Conservation (phyloP, 306 rosid species). For the Cajanus cajan region DNA sequence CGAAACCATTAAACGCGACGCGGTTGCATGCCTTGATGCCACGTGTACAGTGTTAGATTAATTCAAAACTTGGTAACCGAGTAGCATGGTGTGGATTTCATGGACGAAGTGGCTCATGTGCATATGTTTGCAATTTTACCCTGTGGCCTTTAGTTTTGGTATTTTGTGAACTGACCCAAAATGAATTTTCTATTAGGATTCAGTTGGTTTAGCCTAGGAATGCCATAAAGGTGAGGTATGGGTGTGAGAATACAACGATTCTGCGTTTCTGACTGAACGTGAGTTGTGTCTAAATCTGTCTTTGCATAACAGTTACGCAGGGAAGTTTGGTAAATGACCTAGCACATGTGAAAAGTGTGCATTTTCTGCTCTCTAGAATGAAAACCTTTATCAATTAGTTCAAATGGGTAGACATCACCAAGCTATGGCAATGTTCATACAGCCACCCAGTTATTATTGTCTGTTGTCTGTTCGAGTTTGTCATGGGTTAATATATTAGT, state of each 20-base stretch:
- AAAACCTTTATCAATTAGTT: background rate
- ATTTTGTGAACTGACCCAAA: background rate
- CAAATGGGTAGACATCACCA: background rate
- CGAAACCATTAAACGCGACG: background rate
- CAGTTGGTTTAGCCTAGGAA: background rate
- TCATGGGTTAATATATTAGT: background rate
- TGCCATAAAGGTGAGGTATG: background rate
- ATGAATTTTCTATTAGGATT: background rate
- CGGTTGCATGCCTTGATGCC: background rate
- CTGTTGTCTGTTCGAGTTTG: background rate
- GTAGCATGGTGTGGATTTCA: background rate
- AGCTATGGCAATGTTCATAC: no score
- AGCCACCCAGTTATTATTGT: no score
- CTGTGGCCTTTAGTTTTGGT: background rate
- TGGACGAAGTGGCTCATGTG: background rate
- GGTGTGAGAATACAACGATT: background rate
- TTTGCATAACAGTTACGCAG: background rate
- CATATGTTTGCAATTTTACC: background rate
- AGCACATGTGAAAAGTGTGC: background rate
- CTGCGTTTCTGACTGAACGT: background rate
- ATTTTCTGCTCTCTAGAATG: background rate
- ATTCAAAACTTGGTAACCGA: background rate
- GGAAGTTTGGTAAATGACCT: background rate
- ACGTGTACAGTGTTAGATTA: constrained; percentile 17
- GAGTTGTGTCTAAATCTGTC: background rate